Percentiles rank a stretch among this genome's conserved stretches.
Conservation (phyloP, 768 basidiomycete species). For the Leccinum subtestaceum region DNA sequence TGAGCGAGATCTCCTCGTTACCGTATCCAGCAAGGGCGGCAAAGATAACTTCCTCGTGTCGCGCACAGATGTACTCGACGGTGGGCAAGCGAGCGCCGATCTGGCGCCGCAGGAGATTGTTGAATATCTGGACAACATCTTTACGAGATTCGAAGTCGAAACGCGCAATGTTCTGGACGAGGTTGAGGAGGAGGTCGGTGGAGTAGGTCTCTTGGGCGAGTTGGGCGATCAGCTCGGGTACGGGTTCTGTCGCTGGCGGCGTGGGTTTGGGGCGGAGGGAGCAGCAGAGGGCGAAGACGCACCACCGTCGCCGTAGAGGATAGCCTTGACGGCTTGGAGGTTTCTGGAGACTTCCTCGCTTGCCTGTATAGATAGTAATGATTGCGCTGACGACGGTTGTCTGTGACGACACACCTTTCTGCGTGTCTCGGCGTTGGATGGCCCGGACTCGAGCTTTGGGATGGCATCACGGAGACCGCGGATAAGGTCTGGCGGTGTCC, state of each 20-base stretch:
- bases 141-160: conserved; percentile 95
- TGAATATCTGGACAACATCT: conserved; percentile 84
- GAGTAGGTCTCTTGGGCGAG: conserved; percentile 95
- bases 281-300: conserved; percentile 22
- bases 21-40: conserved; percentile 88
- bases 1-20: conserved; percentile 94
- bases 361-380: conserved; percentile 52
- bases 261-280: conserved; percentile 4
- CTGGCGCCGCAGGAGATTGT: conserved; percentile 84
- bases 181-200: conserved; percentile 77
- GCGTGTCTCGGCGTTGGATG: conserved; percentile 72
- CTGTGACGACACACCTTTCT: conserved; percentile 61
- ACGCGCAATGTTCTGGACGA: conserved; percentile 77
- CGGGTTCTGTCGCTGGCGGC: conserved; percentile 53
- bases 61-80: conserved; percentile 84
- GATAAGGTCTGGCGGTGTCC: conserved; percentile 86
- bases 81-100: conserved; percentile 96
- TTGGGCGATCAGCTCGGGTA: conserved; percentile 89
- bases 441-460: conserved; percentile 67
- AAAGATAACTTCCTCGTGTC: conserved; percentile 75
- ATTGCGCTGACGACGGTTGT: background rate
- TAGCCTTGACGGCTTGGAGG: conserved; percentile 84
- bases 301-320: conserved; percentile 90
- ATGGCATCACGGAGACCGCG: conserved; percentile 77
- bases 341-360: conserved; percentile 88